Percentiles rank a stretch among this genome's conserved stretches.
Evolutionary conservation across 129 eudicot genomes (phyloP).

Genomic region (Artemisia tridentata): DNA sequence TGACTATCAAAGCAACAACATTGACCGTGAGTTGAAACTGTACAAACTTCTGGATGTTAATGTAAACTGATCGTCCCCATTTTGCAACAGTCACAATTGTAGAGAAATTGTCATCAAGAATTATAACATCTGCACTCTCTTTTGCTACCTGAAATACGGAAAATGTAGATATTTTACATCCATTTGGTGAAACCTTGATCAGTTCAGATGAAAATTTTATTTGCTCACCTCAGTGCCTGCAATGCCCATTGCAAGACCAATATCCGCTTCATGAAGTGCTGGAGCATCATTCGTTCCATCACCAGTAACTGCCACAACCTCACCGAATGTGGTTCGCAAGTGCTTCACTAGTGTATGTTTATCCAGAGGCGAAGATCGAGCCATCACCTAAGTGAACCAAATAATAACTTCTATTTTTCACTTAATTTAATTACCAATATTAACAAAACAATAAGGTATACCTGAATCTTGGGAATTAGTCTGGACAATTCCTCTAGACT

Average conservation of each 20-base stretch:
- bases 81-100: slow-evolving; percentile 95
- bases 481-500: slow-evolving; percentile 57
- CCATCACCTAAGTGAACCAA: slow-evolving; percentile 67
- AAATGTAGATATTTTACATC: not conserved
- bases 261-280: slow-evolving; percentile 99
- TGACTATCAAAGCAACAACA: slow-evolving; percentile 84
- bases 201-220: not conserved
- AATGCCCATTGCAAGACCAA: slow-evolving; percentile 99
- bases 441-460: slow-evolving; percentile 2
- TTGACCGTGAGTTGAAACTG: slow-evolving; percentile 98
- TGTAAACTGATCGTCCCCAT: slow-evolving; percentile 96
- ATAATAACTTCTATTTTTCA: not conserved
- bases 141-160: slow-evolving; percentile 72
- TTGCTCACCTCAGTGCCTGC: slow-evolving; percentile 93
- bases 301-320: slow-evolving; percentile 99
- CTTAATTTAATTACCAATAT: not conserved
- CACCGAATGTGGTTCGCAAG: slow-evolving; percentile 83
- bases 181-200: not conserved
- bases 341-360: slow-evolving; percentile 90
- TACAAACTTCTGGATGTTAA: slow-evolving; percentile 93
- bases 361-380: slow-evolving; percentile 94
- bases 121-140: slow-evolving; percentile 98
- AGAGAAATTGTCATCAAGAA: slow-evolving; percentile 96
- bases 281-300: slow-evolving; percentile 99
- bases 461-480: slow-evolving; percentile 90